Conservation (phyloP, 768 basidiomycete species). For the Leccinellum rugosiceps region DNA sequence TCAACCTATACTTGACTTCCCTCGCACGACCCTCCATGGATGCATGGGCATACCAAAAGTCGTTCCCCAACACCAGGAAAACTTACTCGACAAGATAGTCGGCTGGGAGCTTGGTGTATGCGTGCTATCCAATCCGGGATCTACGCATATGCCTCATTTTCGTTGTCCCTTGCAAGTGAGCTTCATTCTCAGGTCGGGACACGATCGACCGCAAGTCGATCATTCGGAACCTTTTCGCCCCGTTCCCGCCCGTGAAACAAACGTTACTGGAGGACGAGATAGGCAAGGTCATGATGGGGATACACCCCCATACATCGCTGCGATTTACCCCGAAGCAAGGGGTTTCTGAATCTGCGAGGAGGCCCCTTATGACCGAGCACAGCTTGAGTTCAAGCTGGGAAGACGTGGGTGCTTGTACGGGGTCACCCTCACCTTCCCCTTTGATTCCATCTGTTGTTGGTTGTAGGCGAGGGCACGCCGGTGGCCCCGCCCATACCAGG, state of each 20-base stretch:
- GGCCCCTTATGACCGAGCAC: slow-evolving; percentile 22
- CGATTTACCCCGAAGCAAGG: slow-evolving; percentile 3
- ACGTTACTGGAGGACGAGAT: slow-evolving; percentile 52
- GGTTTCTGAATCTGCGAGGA: too few species aligned
- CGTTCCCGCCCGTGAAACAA: too few species aligned
- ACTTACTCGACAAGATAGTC: slow-evolving; percentile 56
- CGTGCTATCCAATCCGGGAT: not conserved
- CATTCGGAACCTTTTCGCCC: too few species aligned
- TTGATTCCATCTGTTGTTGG: slow-evolving; percentile 4
- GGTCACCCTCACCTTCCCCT: slow-evolving; percentile 8
- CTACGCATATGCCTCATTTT: too few species aligned
- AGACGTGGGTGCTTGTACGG: slow-evolving; percentile 14
- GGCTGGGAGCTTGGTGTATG: slow-evolving; percentile 68
- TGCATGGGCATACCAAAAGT: slow-evolving; percentile 74
- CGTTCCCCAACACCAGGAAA: slow-evolving; percentile 58
- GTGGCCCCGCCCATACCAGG: not conserved
- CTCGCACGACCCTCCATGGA: slow-evolving; percentile 61
- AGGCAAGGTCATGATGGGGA: slow-evolving; percentile 31
- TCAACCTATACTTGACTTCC: slow-evolving; percentile 64
- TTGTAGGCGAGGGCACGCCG: slow-evolving; percentile 1
- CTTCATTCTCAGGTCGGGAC: too few species aligned
- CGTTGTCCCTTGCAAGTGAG: not conserved
- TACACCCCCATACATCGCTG: slow-evolving; percentile 9
- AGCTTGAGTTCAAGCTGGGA: slow-evolving; percentile 37
- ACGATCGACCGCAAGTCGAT: too few species aligned